A percentile compares a stretch with the other conserved stretches of the same genome.
Conservation (phyloP, 768 basidiomycete species). For the Amanita thiersii region DNA sequence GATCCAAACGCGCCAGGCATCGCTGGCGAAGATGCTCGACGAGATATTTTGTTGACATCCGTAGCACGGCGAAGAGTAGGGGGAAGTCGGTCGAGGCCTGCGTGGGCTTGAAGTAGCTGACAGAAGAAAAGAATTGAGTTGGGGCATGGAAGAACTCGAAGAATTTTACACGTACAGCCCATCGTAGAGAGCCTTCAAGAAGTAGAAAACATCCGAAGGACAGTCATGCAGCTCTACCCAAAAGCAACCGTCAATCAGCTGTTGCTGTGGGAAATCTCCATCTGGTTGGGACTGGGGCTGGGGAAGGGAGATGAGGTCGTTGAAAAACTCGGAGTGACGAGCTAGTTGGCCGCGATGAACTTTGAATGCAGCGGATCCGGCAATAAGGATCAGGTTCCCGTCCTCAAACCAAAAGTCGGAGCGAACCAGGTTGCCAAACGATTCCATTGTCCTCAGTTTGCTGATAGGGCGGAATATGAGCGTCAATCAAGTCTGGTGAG, state of each 20-base stretch:
- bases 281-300: conserved; percentile 28
- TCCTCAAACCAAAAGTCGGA: conserved; percentile 71
- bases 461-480: no score
- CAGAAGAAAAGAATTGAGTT: conserved; percentile 5
- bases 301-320: conserved; percentile 56
- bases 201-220: conserved; percentile 58
- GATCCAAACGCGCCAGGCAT: conserved; percentile 48
- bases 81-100: conserved; percentile 45
- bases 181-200: conserved; percentile 66
- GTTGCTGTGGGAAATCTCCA: conserved; percentile 18
- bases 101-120: conserved; percentile 49
- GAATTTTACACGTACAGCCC: conserved; percentile 47
- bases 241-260: conserved; percentile 48
- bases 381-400: conserved; percentile 61
- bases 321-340: conserved; percentile 74
- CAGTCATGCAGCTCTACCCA: conserved; percentile 57
- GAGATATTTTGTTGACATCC: conserved; percentile 70
- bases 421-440: conserved; percentile 22
- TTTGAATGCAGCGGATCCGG: conserved; percentile 54
- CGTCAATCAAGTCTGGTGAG: no score
- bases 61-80: conserved; percentile 53
- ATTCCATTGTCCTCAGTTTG: no score
- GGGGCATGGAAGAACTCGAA: neutral
- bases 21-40: conserved; percentile 57
- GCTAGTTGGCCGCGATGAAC: conserved; percentile 69